Conservation (phyloP, 2,329 filamentous ascomycete genomes). For the Incumbomyces lentus region DNA sequence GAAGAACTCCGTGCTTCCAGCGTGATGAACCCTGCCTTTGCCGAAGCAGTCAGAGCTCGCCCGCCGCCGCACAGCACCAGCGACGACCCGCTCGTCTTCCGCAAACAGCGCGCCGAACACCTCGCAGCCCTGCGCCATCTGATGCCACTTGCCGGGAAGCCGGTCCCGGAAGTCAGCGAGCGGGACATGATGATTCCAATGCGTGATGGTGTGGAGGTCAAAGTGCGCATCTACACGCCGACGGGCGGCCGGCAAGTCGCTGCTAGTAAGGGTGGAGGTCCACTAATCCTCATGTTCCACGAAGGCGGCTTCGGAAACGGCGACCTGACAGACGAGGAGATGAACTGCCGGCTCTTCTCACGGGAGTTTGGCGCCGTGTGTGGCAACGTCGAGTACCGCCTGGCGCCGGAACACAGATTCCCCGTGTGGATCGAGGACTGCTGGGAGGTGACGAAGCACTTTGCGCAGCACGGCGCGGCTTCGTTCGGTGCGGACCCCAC, state of each 20-base stretch:
- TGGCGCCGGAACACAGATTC: slow-evolving; percentile 40
- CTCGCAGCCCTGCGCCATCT: neutral
- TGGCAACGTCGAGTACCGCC: slow-evolving; percentile 10
- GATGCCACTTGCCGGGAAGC: slow-evolving; percentile 1
- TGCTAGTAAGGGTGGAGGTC: neutral
- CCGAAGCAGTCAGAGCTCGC: neutral
- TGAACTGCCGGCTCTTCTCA: neutral
- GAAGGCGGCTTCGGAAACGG: neutral
- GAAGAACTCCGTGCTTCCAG: neutral
- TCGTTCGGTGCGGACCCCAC: neutral
- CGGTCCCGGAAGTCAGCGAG: neutral
- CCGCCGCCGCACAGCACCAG: neutral
- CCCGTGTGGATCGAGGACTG: slow-evolving; percentile 35
- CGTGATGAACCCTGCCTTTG: neutral
- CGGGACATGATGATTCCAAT: neutral
- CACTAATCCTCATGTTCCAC: slow-evolving; percentile 4
- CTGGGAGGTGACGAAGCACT: slow-evolving; percentile 37
- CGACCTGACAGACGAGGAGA: slow-evolving; percentile 3
- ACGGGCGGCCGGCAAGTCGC: neutral
- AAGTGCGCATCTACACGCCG: neutral
- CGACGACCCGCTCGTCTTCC: neutral
- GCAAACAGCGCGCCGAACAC: neutral
- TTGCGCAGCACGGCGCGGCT: slow-evolving; percentile 24
- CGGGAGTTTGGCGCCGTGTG: slow-evolving; percentile 1
- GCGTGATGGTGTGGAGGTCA: neutral